phyloP scores from a whole-genome alignment of 352 stramenopile species.

The Saprolegnia diclina region DNA sequence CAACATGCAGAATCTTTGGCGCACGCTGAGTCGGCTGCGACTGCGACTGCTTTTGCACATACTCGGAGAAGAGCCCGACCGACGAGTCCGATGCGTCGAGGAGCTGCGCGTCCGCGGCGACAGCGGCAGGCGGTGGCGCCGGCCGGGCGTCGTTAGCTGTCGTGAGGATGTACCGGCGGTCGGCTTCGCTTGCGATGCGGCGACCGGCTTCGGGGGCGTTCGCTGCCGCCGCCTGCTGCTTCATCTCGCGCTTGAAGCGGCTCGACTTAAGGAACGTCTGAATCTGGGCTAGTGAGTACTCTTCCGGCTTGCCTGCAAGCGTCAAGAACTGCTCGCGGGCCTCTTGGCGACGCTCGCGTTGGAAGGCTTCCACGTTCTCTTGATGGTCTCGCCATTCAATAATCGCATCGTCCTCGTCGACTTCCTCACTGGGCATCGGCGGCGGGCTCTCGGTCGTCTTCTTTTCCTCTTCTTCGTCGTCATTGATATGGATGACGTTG shows the following conservation, averaged over 20 bases:
- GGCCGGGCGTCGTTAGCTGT: slow-evolving; percentile 5
- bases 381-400: slow-evolving; percentile 46
- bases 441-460: slow-evolving; percentile 2
- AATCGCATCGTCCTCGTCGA: slow-evolving; percentile 30
- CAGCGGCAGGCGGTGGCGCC: not conserved
- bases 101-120: not conserved
- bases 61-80: slow-evolving; percentile 13
- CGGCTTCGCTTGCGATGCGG: slow-evolving; percentile 32
- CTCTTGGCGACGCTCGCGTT: slow-evolving; percentile 83
- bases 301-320: slow-evolving; percentile 89
- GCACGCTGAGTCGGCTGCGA: not conserved
- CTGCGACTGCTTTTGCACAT: slow-evolving; percentile 12
- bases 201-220: slow-evolving; percentile 34
- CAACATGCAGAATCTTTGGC: not conserved
- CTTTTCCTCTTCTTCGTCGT: slow-evolving; percentile 30
- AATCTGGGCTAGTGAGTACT: slow-evolving; percentile 95
- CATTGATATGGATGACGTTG: slow-evolving; percentile 27
- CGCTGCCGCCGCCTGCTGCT: slow-evolving; percentile 31
- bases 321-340: slow-evolving; percentile 94
- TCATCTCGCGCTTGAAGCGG: slow-evolving; percentile 81
- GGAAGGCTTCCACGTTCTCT: slow-evolving; percentile 48
- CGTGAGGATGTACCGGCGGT: slow-evolving; percentile 43
- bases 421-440: not conserved
- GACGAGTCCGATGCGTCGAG: not conserved
- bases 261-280: slow-evolving; percentile 92